Evolutionary conservation across 805 yeast species (phyloP).

Genomic region (Lipomyces sp.): DNA sequence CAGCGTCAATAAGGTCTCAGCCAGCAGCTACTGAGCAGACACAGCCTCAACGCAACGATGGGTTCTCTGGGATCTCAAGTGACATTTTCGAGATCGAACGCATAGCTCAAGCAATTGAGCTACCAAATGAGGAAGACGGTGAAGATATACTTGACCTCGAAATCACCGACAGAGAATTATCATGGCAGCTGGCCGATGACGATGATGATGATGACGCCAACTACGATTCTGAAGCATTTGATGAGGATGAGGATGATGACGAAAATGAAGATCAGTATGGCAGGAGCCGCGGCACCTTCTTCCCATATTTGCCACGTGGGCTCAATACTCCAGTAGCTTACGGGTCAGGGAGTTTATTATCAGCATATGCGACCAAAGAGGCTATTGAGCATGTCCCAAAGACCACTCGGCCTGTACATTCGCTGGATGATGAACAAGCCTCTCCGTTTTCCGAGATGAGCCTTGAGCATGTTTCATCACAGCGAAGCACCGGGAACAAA

Average conservation of each 20-base stretch:
- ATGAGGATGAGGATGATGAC: conserved; percentile 51
- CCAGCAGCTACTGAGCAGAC: background rate
- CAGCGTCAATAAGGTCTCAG: background rate
- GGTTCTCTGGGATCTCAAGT: conserved; percentile 7
- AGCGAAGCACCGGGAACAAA: conserved; percentile 11
- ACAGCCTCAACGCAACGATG: background rate
- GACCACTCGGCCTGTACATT: background rate
- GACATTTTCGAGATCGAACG: conserved; percentile 38
- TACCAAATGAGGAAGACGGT: conserved; percentile 58
- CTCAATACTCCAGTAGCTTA: conserved; percentile 22
- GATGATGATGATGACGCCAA: conserved; percentile 47
- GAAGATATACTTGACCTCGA: conserved; percentile 51
- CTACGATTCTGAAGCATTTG: background rate
- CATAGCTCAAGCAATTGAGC: conserved; percentile 32
- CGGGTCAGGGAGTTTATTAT: background rate
- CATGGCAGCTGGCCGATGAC: conserved; percentile 49
- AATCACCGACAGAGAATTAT: conserved; percentile 22
- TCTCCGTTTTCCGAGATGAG: background rate
- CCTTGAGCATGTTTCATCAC: background rate
- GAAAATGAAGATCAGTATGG: conserved; percentile 48
- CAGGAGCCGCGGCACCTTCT: conserved; percentile 45
- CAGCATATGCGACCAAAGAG: background rate
- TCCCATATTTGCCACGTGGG: conserved; percentile 42
- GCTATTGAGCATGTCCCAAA: background rate
- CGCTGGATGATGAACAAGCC: background rate